Evolutionary conservation across 441 rosid species (phyloP).

Genomic region (Adansonia rubrostipa): DNA sequence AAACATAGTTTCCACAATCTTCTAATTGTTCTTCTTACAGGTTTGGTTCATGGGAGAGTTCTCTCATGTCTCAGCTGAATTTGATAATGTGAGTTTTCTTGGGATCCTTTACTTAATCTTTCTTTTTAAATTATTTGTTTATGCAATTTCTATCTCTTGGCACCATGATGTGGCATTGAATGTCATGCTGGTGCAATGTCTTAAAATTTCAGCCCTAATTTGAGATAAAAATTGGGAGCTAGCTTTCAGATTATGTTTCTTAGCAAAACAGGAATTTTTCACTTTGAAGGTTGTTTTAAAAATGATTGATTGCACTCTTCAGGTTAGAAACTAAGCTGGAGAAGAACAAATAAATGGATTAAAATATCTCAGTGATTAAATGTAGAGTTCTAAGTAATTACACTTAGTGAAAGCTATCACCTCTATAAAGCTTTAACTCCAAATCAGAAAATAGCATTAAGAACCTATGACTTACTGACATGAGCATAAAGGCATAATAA

Average conservation of each 20-base stretch:
- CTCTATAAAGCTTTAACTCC: slow-evolving; percentile 11
- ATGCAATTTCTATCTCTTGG: slow-evolving; percentile 2
- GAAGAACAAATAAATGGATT: slow-evolving; percentile 15
- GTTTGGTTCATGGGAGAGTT: slow-evolving; percentile 77
- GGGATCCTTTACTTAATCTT: background rate
- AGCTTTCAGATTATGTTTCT: slow-evolving; percentile 6
- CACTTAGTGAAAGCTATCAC: slow-evolving; percentile 10
- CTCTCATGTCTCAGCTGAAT: slow-evolving; percentile 63
- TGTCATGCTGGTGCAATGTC: slow-evolving; percentile 5
- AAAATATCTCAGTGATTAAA: background rate
- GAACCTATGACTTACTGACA: background rate
- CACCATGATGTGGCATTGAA: slow-evolving; percentile 12
- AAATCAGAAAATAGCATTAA: slow-evolving; percentile 2
- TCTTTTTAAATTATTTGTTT: slow-evolving; percentile 3
- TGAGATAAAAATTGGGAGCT: slow-evolving; percentile 6
- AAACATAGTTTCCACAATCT: background rate
- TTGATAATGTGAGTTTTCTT: slow-evolving; percentile 57
- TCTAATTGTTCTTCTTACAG: slow-evolving; percentile 33
- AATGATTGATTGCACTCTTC: slow-evolving; percentile 3
- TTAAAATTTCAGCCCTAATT: background rate
- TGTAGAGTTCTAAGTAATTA: slow-evolving; percentile 4
- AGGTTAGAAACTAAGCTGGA: background rate
- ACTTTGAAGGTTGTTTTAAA: slow-evolving; percentile 22
- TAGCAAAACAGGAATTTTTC: background rate
- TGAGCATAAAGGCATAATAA: slow-evolving; percentile 11